Conservation (phyloP, 192 early-diverging fungal genomes). For the Hyaloraphidium curvatum region DNA sequence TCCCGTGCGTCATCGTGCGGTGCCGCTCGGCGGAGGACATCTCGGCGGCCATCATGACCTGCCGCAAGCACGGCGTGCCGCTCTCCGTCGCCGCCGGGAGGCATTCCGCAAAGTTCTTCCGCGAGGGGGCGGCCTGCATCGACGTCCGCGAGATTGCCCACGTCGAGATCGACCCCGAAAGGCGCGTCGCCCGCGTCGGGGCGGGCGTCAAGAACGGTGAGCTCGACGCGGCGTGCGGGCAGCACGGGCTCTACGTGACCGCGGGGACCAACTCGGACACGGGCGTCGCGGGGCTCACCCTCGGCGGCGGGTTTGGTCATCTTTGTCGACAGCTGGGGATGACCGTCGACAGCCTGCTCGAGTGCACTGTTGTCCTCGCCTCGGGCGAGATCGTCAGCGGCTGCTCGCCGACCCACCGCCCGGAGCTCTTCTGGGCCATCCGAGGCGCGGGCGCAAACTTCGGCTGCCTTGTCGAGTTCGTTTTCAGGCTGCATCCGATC, state of each 20-base stretch:
- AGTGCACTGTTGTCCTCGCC: conserved; percentile 2
- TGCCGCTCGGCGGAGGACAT: background rate
- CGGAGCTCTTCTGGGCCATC: background rate
- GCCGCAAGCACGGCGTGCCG: background rate
- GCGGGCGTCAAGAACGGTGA: conserved; percentile 9
- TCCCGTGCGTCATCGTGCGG: background rate
- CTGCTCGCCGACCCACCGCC: background rate
- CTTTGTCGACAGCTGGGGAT: conserved; percentile 8
- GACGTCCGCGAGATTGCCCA: conserved; percentile 3
- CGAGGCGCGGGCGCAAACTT: conserved; percentile 9
- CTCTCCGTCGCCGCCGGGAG: background rate
- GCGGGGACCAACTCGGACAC: conserved; percentile 7
- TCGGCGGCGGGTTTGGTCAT: conserved; percentile 10
- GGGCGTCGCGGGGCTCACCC: conserved; percentile 5
- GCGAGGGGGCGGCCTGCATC: conserved; percentile 4
- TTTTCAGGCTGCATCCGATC: conserved; percentile 4
- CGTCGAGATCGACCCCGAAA: background rate
- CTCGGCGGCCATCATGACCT: background rate
- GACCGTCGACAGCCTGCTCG: conserved; percentile 3
- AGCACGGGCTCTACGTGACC: conserved; percentile 3
- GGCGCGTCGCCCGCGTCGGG: conserved; percentile 1
- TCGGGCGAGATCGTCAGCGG: background rate
- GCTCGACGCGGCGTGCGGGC: background rate
- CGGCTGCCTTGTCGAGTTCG: conserved; percentile 8
- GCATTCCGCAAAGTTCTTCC: no score